These are phyloP conservation scores for Alternaria brassicae DNA, from an alignment of 2,329 filamentous ascomycete genomes.

Conservation along the genomic window DNA sequence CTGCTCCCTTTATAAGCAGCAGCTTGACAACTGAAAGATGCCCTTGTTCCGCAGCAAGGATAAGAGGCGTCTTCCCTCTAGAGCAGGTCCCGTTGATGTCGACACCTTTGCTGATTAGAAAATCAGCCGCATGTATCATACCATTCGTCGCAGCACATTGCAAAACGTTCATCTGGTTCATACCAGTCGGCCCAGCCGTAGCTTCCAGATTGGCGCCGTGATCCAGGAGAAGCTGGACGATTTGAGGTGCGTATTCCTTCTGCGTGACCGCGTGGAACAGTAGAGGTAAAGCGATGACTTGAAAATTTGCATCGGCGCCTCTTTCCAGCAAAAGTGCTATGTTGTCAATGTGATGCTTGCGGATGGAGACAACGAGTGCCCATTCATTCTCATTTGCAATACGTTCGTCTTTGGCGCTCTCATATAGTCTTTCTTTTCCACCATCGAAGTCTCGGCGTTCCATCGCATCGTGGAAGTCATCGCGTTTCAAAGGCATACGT, in stretches of 20 bases:
- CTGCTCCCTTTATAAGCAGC: conserved; percentile 29
- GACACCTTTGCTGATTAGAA: conserved; percentile 22
- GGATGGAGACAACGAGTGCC: conserved; percentile 24
- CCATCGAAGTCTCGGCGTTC: conserved; percentile 13
- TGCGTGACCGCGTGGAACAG: conserved; percentile 22
- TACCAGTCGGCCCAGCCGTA: conserved; percentile 2
- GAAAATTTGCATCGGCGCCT: conserved; percentile 20
- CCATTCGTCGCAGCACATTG: conserved; percentile 29
- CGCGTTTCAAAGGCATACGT: neutral
- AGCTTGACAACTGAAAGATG: conserved; percentile 19
- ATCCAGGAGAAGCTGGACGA: conserved; percentile 29
- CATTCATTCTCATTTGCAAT: conserved; percentile 14
- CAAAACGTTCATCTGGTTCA: conserved; percentile 20
- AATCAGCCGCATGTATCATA: conserved; percentile 22
- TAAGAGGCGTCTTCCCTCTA: conserved; percentile 27
- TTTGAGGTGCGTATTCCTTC: conserved; percentile 4
- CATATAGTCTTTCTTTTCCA: conserved; percentile 12
- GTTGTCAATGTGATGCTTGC: conserved; percentile 14
- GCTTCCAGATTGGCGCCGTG: conserved; percentile 22
- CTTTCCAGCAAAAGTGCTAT: conserved; percentile 22
- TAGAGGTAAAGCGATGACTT: conserved; percentile 8
- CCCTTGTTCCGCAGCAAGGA: conserved; percentile 30
- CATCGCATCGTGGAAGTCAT: conserved; percentile 15
- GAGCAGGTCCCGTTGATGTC: conserved; percentile 24
- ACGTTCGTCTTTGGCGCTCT: conserved; percentile 16